phyloP scores from a whole-genome alignment of 2,329 filamentous ascomycete species.

The Ciborinia camelliae region DNA sequence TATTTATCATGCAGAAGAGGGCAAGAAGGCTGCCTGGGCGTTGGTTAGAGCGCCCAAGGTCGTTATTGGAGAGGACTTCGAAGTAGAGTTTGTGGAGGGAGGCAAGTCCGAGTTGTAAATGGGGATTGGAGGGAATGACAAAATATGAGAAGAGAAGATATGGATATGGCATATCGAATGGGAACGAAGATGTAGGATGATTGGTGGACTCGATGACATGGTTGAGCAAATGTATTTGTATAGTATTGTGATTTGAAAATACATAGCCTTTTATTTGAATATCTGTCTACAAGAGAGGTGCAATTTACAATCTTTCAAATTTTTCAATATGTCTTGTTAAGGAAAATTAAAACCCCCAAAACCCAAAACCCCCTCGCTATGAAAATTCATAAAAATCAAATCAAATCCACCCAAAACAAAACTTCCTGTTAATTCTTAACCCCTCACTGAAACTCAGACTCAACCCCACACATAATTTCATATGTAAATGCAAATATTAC shows the following conservation, averaged over 20 bases:
- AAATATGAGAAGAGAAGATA: not conserved
- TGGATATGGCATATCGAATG: too few relatives aligned
- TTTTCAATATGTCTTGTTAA: too few relatives aligned
- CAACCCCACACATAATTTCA: not conserved
- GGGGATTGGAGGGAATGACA: not conserved
- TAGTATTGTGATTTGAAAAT: not conserved
- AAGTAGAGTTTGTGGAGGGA: conserved; percentile 32
- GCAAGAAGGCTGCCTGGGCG: conserved; percentile 58
- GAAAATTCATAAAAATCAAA: not conserved
- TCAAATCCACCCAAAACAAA: not conserved
- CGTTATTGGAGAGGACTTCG: conserved; percentile 62
- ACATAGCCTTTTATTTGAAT: not conserved
- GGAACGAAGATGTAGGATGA: not conserved
- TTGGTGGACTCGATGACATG: not conserved
- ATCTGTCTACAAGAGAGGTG: not conserved
- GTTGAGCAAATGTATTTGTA: not conserved
- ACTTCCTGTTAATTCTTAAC: not conserved
- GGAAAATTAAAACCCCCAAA: not conserved
- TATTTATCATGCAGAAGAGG: conserved; percentile 53
- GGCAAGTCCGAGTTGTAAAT: conserved; percentile 8
- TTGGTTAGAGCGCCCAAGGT: conserved; percentile 62
- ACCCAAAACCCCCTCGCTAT: not conserved
- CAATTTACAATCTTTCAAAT: not conserved
- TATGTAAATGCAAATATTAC: not conserved
- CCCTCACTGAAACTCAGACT: not conserved